Evolutionary conservation across 2,329 filamentous ascomycete species (phyloP), one percentile per base, ranked within the genome.

Genomic region (Ramularia endophylla): DNA sequence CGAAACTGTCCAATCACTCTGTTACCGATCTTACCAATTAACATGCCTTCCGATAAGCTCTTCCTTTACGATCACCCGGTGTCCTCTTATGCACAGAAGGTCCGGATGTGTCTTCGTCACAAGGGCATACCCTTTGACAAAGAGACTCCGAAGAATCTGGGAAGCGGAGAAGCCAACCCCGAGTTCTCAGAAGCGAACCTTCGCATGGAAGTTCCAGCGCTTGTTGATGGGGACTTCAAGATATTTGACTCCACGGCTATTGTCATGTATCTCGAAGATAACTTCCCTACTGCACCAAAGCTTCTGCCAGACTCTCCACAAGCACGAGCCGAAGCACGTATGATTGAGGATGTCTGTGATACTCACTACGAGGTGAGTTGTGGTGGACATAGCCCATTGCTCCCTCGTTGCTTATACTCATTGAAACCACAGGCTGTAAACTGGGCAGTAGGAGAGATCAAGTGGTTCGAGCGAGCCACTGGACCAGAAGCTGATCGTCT

Each of bases 51-150:
- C 36, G 13, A 47, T 16, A 51, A 51, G 25, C 51, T 56, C 17
- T 53, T 56, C 47, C 51, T 58, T 35, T 50, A 51, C 40, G 48
- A 58, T 42, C 55, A 58, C 32, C 51, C 54, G 12, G 47, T 51
- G 17, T 64, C 62, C 12, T 59, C 58, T n/a, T 65, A 63, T 40
- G 60, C 63, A 13, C 62, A 63, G 43, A 65, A 66, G 56, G 55
- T 63, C 38, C 57, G 63, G 38, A 64, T 66, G 38, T 57, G 56
- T 11, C 53, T 65, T 4, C 48, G 50, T 7, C 53, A 65, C 29
- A 66, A 67, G 48, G 29, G 16, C 37, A 59, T 68, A 16, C 53
- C 58, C 1, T 67, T 66, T 55, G 38, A 44, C 8, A n/a, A 52
- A 55, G 41, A 48, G 52, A 47, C 60, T 42, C 54, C 64, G 53